phyloP scores from a whole-genome alignment of 2,329 filamentous ascomycete genomes.

The Alternaria novae-zelandiae region DNA sequence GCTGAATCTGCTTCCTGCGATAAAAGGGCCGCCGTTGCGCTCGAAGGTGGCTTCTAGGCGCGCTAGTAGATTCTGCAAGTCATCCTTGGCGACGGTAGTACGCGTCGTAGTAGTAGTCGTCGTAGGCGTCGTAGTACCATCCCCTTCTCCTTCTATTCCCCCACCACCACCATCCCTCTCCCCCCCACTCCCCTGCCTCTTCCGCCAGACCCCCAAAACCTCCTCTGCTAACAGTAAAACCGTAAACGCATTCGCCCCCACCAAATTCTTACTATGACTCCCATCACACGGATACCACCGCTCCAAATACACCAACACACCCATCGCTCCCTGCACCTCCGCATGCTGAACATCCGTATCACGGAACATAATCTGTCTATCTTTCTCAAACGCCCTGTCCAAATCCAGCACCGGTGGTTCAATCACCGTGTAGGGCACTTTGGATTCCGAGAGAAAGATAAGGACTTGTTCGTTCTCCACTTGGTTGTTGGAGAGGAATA shows the following conservation, averaged over 20 bases:
- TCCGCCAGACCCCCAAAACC: slow-evolving; percentile 26
- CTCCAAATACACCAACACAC: slow-evolving; percentile 46
- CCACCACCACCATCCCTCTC: too few relatives aligned
- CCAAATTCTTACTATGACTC: too few relatives aligned
- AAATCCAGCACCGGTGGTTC: slow-evolving; percentile 28
- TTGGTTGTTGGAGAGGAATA: slow-evolving; percentile 45
- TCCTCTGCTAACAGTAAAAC: slow-evolving; percentile 18
- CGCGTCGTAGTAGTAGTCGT: neutral
- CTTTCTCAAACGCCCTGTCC: slow-evolving; percentile 21
- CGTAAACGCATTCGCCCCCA: slow-evolving; percentile 29
- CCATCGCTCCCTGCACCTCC: slow-evolving; percentile 30
- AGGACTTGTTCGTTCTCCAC: slow-evolving; percentile 42
- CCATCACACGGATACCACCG: too few relatives aligned
- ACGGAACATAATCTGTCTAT: slow-evolving; percentile 37
- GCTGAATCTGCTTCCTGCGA: slow-evolving; percentile 39
- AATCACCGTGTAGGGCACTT: slow-evolving; percentile 20
- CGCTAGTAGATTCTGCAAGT: neutral
- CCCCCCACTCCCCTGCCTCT: too few relatives aligned
- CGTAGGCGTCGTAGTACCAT: neutral
- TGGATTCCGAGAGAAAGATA: slow-evolving; percentile 39
- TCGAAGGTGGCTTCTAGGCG: slow-evolving; percentile 25
- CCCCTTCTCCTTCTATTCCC: too few relatives aligned
- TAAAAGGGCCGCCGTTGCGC: slow-evolving; percentile 29
- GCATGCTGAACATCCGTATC: slow-evolving; percentile 45
- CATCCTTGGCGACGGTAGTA: neutral